These are phyloP conservation scores for Chernovozyma aurita DNA, from an alignment of 1,139 yeast genomes.

Conservation along the genomic window DNA sequence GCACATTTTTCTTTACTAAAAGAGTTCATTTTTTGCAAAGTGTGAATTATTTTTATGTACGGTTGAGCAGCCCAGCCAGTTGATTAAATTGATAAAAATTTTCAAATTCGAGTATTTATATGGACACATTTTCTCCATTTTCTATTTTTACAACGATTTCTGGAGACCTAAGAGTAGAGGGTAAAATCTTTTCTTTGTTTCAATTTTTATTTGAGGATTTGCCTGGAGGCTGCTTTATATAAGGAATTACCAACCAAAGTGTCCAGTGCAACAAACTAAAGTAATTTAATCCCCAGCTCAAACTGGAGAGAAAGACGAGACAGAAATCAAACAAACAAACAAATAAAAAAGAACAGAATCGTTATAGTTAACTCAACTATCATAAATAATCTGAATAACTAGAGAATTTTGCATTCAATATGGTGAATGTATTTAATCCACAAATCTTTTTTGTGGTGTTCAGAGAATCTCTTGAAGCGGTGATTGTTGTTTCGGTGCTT, in stretches of 20 bases:
- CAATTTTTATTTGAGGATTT: background rate
- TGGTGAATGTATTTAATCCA: constrained; percentile 48
- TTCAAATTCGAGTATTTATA: too few species aligned
- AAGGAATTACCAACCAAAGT: background rate
- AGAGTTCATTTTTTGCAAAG: background rate
- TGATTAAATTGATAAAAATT: background rate
- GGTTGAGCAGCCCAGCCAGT: background rate
- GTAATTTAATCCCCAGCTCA: too few species aligned
- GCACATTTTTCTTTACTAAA: background rate
- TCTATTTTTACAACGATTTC: too few species aligned
- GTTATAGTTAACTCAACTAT: too few species aligned
- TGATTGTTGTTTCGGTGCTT: constrained; percentile 82
- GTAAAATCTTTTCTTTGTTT: background rate
- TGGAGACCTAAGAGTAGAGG: too few species aligned
- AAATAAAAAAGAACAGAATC: too few species aligned
- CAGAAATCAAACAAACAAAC: too few species aligned
- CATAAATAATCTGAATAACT: too few species aligned
- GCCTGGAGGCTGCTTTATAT: background rate
- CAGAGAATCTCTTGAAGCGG: constrained; percentile 88
- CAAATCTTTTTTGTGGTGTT: constrained; percentile 78
- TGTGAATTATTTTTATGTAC: background rate
- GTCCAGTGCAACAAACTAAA: too few species aligned
- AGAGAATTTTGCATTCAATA: too few species aligned
- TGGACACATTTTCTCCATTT: too few species aligned
- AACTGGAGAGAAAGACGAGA: too few species aligned